Evolutionary conservation across 1,139 yeast species (phyloP).

Genomic region (Yamadazyma epiphylla): DNA sequence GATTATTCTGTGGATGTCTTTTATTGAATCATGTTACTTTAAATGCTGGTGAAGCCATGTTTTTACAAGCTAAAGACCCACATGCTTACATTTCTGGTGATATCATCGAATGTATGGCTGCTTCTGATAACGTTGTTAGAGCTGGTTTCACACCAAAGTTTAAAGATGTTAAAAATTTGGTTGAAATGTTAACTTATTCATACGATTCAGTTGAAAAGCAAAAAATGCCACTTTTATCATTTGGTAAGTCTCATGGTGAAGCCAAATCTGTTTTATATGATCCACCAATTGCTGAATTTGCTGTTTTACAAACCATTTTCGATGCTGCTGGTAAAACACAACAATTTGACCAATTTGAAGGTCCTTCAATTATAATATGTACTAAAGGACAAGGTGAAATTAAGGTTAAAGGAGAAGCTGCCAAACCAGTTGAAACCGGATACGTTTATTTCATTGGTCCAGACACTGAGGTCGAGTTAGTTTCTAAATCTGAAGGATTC

Average conservation of each 20-base stretch:
- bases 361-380: slow-evolving; percentile 85
- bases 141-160: slow-evolving; percentile 99
- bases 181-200: slow-evolving; percentile 84
- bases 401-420: slow-evolving; percentile 42
- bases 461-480: slow-evolving; percentile 57
- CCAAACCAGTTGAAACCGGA: slow-evolving; percentile 51
- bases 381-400: slow-evolving; percentile 75
- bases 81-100: slow-evolving; percentile 97
- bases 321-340: slow-evolving; percentile 45
- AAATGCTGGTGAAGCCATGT: slow-evolving; percentile 94
- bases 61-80: slow-evolving; percentile 93
- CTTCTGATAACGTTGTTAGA: slow-evolving; percentile 95
- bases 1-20: slow-evolving; percentile 92
- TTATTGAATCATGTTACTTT: slow-evolving; percentile 83
- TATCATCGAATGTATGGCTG: slow-evolving; percentile 99
- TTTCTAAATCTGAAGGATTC: slow-evolving; percentile 48
- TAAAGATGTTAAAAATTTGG: slow-evolving; percentile 88
- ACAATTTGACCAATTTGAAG: slow-evolving; percentile 57
- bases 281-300: slow-evolving; percentile 96
- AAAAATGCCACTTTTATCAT: slow-evolving; percentile 71
- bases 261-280: slow-evolving; percentile 70
- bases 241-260: slow-evolving; percentile 64
- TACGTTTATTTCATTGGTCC: slow-evolving; percentile 86
- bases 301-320: slow-evolving; percentile 74
- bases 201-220: slow-evolving; percentile 90